phyloP scores from a whole-genome alignment of 2,329 filamentous ascomycete genomes.

The Didymella sp. region DNA sequence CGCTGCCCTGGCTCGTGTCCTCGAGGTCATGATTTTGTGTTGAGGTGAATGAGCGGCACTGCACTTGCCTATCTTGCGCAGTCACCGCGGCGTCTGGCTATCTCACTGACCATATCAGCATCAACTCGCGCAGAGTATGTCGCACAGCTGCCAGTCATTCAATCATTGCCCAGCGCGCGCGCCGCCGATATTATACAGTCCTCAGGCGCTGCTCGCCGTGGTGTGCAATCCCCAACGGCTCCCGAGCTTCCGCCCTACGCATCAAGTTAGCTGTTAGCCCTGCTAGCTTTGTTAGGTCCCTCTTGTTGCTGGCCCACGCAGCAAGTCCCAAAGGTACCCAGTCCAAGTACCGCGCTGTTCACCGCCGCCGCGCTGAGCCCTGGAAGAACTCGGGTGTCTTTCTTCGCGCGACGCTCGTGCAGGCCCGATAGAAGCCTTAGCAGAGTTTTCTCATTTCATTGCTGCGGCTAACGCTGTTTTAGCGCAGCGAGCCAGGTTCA shows the following conservation, averaged over 20 bases:
- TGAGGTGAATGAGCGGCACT: constrained; percentile 25
- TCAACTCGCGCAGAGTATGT: constrained; percentile 9
- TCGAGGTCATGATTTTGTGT: constrained; percentile 20
- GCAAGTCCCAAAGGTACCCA: constrained; percentile 24
- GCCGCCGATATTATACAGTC: constrained; percentile 13
- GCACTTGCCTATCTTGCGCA: constrained; percentile 30
- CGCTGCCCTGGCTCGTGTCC: constrained; percentile 11
- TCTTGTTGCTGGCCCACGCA: constrained; percentile 16
- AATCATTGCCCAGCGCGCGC: background rate
- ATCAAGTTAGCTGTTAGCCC: constrained; percentile 13
- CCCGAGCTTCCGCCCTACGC: constrained; percentile 23
- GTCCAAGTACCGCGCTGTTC: constrained; percentile 31
- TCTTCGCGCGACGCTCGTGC: constrained; percentile 31
- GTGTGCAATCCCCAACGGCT: constrained; percentile 19
- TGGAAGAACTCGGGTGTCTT: constrained; percentile 39
- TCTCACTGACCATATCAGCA: constrained; percentile 15
- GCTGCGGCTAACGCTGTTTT: constrained; percentile 41
- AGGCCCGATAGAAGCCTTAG: constrained; percentile 42
- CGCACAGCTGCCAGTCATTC: constrained; percentile 14
- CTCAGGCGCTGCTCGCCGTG: constrained; percentile 10
- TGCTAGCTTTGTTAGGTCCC: constrained; percentile 14
- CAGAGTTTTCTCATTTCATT: constrained; percentile 47
- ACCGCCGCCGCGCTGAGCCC: constrained; percentile 33
- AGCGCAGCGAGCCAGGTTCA: constrained; percentile 38
- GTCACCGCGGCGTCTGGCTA: constrained; percentile 18